Percentiles rank a stretch among this genome's conserved stretches.
Evolutionary conservation across 805 yeast genomes (phyloP).

Genomic region (Teunomyces barrocoloradensis): DNA sequence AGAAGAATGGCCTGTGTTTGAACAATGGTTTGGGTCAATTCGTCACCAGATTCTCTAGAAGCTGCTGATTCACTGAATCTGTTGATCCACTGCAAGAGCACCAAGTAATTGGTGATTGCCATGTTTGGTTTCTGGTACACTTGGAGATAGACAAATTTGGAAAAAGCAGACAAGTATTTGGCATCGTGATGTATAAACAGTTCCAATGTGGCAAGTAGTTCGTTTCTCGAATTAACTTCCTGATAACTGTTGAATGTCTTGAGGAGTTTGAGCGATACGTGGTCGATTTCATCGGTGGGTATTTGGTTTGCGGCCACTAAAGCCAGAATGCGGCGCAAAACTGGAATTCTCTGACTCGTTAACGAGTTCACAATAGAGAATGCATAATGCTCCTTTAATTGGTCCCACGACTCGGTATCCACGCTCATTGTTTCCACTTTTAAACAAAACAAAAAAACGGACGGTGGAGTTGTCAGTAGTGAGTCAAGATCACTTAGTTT

Average conservation of each 20-base stretch:
- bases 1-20: conserved; percentile 38
- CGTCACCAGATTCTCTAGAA: conserved; percentile 8
- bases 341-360: conserved; percentile 31
- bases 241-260: conserved; percentile 50
- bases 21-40: conserved; percentile 21
- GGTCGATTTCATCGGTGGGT: conserved; percentile 15
- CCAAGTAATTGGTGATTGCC: conserved; percentile 56
- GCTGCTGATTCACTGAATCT: conserved; percentile 26
- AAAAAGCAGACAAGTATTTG: conserved; percentile 33
- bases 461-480: neutral
- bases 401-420: conserved; percentile 16
- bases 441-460: neutral
- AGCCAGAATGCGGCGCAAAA: conserved; percentile 23
- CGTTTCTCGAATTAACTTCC: conserved; percentile 47
- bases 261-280: conserved; percentile 32
- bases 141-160: conserved; percentile 38
- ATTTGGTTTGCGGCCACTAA: conserved; percentile 13
- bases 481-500: neutral
- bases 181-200: conserved; percentile 30
- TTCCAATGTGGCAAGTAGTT: conserved; percentile 40
- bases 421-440: conserved; percentile 1
- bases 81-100: conserved; percentile 58
- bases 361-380: conserved; percentile 31
- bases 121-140: conserved; percentile 28
- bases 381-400: conserved; percentile 21